Percentiles rank a stretch among this genome's conserved stretches.
phyloP scores from a whole-genome alignment of 257 asterid genomes.

The Nicotiana benthamiana region DNA sequence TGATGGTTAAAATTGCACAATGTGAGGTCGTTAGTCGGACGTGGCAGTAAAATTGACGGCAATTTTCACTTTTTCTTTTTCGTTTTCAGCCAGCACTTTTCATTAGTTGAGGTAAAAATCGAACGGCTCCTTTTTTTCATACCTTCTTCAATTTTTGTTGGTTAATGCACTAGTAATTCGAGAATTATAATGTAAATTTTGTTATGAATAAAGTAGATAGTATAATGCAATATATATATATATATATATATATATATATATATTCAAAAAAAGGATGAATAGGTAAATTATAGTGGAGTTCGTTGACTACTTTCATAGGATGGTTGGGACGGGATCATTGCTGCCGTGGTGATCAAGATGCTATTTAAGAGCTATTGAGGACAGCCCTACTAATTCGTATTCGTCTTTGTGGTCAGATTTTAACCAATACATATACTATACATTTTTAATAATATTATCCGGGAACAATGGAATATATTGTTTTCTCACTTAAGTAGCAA shows the following conservation, averaged over 20 bases:
- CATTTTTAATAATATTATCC: not conserved
- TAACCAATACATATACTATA: too few relatives aligned
- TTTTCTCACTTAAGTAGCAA: not conserved
- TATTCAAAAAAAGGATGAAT: too few relatives aligned
- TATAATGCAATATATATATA: not conserved
- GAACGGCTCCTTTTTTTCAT: not conserved
- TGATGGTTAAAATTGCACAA: not conserved
- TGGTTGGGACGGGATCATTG: too few relatives aligned
- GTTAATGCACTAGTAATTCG: not conserved
- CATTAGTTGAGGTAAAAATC: not conserved
- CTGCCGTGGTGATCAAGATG: too few relatives aligned
- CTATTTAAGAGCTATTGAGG: too few relatives aligned
- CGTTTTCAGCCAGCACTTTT: not conserved
- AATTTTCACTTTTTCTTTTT: not conserved
- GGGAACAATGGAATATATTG: not conserved
- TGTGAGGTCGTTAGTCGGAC: not conserved
- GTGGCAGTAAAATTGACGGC: conserved; percentile 1
- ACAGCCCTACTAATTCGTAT: too few relatives aligned
- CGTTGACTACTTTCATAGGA: too few relatives aligned
- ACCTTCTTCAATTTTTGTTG: not conserved
- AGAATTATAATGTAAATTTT: conserved; percentile 11
- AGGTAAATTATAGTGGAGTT: too few relatives aligned
- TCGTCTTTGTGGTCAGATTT: too few relatives aligned
- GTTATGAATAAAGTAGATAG: not conserved
- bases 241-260: too few relatives aligned